Conservation (phyloP, 176 grass and related monocot genomes). For the Pharus latifolius region DNA sequence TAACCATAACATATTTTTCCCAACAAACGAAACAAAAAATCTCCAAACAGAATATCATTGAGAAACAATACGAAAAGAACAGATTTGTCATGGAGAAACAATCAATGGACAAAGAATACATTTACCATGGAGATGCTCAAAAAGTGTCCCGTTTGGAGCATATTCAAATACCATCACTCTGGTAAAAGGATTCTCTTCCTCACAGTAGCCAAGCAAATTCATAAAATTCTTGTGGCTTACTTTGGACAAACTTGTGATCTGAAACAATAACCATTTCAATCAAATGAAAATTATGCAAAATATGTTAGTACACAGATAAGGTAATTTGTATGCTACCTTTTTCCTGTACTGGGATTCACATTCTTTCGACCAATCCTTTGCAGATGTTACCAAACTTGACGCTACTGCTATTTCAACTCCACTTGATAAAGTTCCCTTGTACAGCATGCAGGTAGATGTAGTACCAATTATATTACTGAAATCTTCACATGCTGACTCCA, state of each 20-base stretch:
- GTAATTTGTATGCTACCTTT: constrained; percentile 49
- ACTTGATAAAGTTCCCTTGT: constrained; percentile 89
- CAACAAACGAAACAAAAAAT: no score
- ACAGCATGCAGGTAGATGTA: constrained; percentile 52
- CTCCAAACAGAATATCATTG: neutral
- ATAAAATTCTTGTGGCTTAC: constrained; percentile 88
- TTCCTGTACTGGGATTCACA: constrained; percentile 66
- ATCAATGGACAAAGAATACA: neutral
- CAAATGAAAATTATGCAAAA: neutral
- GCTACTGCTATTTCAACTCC: constrained; percentile 75
- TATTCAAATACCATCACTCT: constrained; percentile 96
- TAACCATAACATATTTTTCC: no score
- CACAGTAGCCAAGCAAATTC: constrained; percentile 83
- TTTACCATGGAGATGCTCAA: constrained; percentile 86
- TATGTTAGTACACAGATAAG: neutral
- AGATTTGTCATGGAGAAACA: neutral
- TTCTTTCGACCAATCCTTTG: constrained; percentile 70
- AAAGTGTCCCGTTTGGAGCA: constrained; percentile 83
- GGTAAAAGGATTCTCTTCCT: constrained; percentile 69
- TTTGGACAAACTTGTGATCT: constrained; percentile 69
- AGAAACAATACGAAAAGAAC: neutral
- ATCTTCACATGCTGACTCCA: constrained; percentile 79
- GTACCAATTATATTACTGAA: constrained; percentile 84
- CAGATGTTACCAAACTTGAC: constrained; percentile 35
- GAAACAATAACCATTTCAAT: constrained; percentile 13